Evolutionary conservation across 495 filamentous ascomycete species (phyloP).

Genomic region (Bryoglossum gracile): DNA sequence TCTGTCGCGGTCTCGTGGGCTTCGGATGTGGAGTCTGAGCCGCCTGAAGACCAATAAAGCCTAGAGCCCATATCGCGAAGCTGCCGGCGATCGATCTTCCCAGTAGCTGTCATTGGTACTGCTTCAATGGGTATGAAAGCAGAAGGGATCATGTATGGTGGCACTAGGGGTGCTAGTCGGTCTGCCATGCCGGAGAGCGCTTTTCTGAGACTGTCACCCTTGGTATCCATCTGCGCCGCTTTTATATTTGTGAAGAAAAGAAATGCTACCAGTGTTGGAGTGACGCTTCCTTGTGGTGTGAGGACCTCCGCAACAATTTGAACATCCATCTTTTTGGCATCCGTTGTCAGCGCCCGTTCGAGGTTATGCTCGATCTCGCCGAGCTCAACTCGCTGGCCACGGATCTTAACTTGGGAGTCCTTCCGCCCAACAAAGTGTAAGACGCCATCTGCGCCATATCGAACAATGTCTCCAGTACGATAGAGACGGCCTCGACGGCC

Average conservation of each 20-base stretch:
- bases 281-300: not conserved
- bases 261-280: not conserved
- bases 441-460: slow-evolving; percentile 31
- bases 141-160: slow-evolving; percentile 22
- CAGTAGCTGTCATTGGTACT: not conserved
- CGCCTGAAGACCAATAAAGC: not conserved
- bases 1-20: slow-evolving; percentile 15
- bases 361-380: not conserved
- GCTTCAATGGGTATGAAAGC: slow-evolving; percentile 8
- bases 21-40: not conserved
- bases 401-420: slow-evolving; percentile 24
- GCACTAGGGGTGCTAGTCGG: slow-evolving; percentile 1
- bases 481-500: slow-evolving; percentile 40
- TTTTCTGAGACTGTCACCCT: not conserved
- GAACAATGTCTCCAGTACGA: slow-evolving; percentile 33
- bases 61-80: not conserved
- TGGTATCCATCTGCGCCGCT: not conserved
- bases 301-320: not conserved
- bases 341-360: not conserved
- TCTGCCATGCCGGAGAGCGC: not conserved
- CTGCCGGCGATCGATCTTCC: slow-evolving; percentile 1
- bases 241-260: slow-evolving; percentile 10
- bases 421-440: slow-evolving; percentile 31
- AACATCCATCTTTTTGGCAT: not conserved
- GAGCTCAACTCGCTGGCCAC: not conserved